Evolutionary conservation across 129 eudicot species (phyloP).

Genomic region (Chrysanthemum lavandulifolium): DNA sequence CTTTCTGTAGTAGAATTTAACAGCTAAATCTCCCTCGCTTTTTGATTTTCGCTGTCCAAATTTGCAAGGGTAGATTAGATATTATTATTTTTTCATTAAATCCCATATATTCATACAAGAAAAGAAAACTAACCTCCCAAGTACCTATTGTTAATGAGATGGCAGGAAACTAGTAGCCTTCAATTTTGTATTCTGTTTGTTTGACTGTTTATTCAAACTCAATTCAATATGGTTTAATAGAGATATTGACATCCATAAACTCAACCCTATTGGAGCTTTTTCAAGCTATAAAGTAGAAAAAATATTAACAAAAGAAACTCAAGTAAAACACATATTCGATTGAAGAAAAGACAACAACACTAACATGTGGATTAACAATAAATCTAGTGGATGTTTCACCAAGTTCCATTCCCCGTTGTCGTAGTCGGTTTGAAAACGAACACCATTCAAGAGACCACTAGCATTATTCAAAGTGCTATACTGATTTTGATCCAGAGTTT

Average conservation of each 20-base stretch:
- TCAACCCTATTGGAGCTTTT: neutral
- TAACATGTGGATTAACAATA: neutral
- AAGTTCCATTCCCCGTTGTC: too few relatives aligned
- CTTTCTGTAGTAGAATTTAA: constrained; percentile 47
- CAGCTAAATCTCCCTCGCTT: constrained; percentile 49
- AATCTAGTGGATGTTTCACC: neutral
- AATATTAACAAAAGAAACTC: neutral
- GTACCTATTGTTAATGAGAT: neutral
- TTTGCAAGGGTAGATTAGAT: neutral
- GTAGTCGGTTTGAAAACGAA: too few relatives aligned
- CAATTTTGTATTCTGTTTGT: neutral
- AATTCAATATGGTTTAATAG: neutral
- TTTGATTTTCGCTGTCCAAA: constrained; percentile 34
- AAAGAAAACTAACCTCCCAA: neutral
- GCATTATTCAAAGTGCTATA: too few relatives aligned
- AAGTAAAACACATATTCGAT: too few relatives aligned
- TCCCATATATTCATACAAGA: neutral
- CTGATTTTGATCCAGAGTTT: too few relatives aligned
- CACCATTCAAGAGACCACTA: too few relatives aligned
- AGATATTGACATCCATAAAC: neutral
- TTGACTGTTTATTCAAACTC: neutral
- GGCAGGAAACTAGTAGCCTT: constrained; percentile 2
- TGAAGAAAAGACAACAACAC: neutral
- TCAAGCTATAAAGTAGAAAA: neutral
- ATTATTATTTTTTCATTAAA: neutral